Evolutionary conservation across 2,329 filamentous ascomycete species (phyloP).

Genomic region (Pleurostoma richardsiae): DNA sequence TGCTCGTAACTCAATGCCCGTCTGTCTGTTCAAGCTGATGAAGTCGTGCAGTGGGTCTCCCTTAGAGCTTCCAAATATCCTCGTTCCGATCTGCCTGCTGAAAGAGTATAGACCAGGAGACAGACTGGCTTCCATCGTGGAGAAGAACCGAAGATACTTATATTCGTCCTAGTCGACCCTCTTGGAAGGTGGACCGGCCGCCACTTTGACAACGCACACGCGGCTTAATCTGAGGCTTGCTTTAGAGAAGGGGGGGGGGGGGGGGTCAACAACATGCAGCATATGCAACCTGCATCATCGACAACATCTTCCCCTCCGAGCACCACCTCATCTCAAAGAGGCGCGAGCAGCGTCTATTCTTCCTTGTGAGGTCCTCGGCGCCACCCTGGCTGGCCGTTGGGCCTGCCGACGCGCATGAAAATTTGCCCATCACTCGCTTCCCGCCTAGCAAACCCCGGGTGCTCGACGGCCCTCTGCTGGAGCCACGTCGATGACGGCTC

Average conservation of each 20-base stretch:
- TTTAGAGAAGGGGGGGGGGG: neutral
- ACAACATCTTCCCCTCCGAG: neutral
- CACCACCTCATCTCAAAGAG: neutral
- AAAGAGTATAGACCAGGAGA: too few relatives aligned
- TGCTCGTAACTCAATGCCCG: too few relatives aligned
- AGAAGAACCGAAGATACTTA: constrained; percentile 17
- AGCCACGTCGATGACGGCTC: constrained; percentile 29
- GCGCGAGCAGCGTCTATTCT: neutral
- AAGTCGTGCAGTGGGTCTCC: too few relatives aligned
- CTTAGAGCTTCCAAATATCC: too few relatives aligned
- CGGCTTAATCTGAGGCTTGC: constrained; percentile 10
- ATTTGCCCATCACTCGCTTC: constrained; percentile 18
- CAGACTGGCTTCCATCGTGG: too few relatives aligned
- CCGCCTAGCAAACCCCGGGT: constrained; percentile 4
- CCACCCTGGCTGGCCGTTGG: constrained; percentile 11
- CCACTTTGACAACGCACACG: constrained; percentile 11
- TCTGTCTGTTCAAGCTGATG: too few relatives aligned
- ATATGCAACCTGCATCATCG: constrained; percentile 6
- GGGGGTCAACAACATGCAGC: constrained; percentile 5
- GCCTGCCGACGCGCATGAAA: constrained; percentile 11
- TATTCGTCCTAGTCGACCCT: constrained; percentile 13
- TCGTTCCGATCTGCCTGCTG: too few relatives aligned
- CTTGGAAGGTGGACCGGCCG: constrained; percentile 10
- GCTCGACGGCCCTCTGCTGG: constrained; percentile 15
- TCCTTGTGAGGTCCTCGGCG: constrained; percentile 3